Conservation (phyloP, 306 rosid genomes). For the Echinosophora koreensis region DNA sequence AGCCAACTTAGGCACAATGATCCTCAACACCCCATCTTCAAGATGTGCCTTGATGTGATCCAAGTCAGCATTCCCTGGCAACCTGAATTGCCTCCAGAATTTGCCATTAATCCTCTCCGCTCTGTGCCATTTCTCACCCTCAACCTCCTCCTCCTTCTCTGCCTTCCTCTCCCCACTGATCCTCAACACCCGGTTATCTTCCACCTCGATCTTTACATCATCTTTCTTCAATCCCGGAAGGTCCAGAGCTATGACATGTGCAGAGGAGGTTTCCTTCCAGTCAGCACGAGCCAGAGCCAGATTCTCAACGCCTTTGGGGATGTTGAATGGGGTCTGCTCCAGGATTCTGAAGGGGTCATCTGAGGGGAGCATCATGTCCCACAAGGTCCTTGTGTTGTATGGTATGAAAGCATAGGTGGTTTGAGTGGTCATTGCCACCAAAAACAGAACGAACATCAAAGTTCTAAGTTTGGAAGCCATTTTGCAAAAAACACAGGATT, state of each 20-base stretch:
- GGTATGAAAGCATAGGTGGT: slow-evolving; percentile 47
- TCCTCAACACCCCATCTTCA: slow-evolving; percentile 39
- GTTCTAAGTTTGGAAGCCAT: no score
- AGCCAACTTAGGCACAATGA: slow-evolving; percentile 51
- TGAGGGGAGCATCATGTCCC: slow-evolving; percentile 51
- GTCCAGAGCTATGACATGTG: slow-evolving; percentile 51
- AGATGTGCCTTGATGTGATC: slow-evolving; percentile 49
- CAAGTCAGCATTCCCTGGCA: slow-evolving; percentile 55
- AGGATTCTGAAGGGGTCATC: slow-evolving; percentile 61
- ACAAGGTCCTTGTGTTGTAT: slow-evolving; percentile 47
- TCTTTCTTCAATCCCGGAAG: slow-evolving; percentile 56
- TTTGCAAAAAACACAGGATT: no score
- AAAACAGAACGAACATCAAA: neutral
- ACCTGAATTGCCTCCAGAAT: slow-evolving; percentile 60
- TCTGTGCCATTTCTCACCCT: slow-evolving; percentile 55
- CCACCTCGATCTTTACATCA: slow-evolving; percentile 54
- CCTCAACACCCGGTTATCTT: slow-evolving; percentile 57
- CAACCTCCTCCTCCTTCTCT: slow-evolving; percentile 19
- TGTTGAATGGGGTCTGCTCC: slow-evolving; percentile 48
- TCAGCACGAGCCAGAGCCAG: slow-evolving; percentile 59
- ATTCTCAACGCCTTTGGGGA: slow-evolving; percentile 38
- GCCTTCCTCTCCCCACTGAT: slow-evolving; percentile 56
- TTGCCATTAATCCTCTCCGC: slow-evolving; percentile 51
- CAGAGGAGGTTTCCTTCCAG: slow-evolving; percentile 53
- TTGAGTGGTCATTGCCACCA: neutral